These are phyloP conservation scores for Alternaria sp. DNA, from an alignment of 2,329 filamentous ascomycete genomes.

Conservation along the genomic window DNA sequence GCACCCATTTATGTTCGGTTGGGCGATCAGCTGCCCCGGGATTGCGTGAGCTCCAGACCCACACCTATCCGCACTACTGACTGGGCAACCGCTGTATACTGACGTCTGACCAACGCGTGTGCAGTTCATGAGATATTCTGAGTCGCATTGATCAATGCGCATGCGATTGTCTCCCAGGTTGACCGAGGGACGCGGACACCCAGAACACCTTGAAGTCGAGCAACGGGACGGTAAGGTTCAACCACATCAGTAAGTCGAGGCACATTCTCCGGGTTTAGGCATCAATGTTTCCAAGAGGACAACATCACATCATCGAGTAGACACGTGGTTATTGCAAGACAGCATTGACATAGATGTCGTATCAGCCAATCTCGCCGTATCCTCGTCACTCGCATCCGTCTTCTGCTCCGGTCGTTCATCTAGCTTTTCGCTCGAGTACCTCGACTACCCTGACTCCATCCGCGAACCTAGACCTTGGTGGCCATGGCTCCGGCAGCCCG, in stretches of 20 bases:
- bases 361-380: background rate
- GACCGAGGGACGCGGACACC: background rate
- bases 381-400: background rate
- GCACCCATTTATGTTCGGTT: conserved; percentile 31
- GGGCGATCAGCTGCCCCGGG: conserved; percentile 33
- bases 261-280: background rate
- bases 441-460: background rate
- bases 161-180: background rate
- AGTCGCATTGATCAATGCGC: background rate
- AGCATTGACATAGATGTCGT: background rate
- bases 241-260: background rate
- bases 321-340: background rate
- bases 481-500: conserved; percentile 31
- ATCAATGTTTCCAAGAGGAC: background rate
- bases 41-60: conserved; percentile 30
- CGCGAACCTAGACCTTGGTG: background rate
- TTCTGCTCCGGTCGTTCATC: background rate
- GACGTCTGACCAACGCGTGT: background rate
- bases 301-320: background rate
- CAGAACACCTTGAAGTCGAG: background rate
- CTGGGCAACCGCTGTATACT: background rate
- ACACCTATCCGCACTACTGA: conserved; percentile 23
- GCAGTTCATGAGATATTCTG: background rate
- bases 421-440: background rate
- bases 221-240: background rate